A percentile compares a stretch with the other conserved stretches of the same genome.
These are phyloP conservation scores for Debaryomyces udenii DNA, from an alignment of 1,139 yeast genomes.

Conservation along the genomic window DNA sequence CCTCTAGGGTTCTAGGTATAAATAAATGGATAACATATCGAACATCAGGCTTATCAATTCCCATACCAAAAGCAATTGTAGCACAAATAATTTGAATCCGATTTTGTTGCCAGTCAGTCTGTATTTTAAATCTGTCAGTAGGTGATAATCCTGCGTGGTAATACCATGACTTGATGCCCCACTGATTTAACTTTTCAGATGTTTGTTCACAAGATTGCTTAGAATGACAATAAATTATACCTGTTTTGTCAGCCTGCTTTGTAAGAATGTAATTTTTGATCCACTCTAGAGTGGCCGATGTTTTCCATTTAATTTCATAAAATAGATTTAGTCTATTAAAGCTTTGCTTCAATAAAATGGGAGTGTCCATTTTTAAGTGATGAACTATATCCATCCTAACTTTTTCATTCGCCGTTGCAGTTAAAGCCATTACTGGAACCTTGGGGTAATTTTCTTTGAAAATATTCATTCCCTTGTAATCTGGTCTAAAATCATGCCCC, in stretches of 20 bases:
- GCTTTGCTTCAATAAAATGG: constrained; percentile 69
- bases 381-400: constrained; percentile 86
- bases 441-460: constrained; percentile 75
- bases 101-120: constrained; percentile 80
- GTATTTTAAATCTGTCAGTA: constrained; percentile 70
- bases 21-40: constrained; percentile 87
- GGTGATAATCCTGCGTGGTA: constrained; percentile 96
- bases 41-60: constrained; percentile 95
- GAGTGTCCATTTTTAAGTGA: constrained; percentile 59
- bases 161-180: constrained; percentile 69
- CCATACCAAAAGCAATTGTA: constrained; percentile 98
- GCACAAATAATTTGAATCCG: constrained; percentile 83
- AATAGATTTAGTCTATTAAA: constrained; percentile 86
- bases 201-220: constrained; percentile 87
- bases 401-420: constrained; percentile 96
- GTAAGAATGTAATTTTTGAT: constrained; percentile 58
- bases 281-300: constrained; percentile 58
- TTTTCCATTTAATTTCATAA: constrained; percentile 75
- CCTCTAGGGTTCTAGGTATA: constrained; percentile 90
- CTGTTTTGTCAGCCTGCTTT: constrained; percentile 64
- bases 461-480: constrained; percentile 77
- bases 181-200: constrained; percentile 57
- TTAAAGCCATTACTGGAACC: constrained; percentile 92
- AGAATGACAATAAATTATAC: constrained; percentile 93
- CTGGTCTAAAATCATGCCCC: constrained; percentile 99